phyloP scores from a whole-genome alignment of 2,329 filamentous ascomycete species.

The Endoconidiophora laricicola region DNA sequence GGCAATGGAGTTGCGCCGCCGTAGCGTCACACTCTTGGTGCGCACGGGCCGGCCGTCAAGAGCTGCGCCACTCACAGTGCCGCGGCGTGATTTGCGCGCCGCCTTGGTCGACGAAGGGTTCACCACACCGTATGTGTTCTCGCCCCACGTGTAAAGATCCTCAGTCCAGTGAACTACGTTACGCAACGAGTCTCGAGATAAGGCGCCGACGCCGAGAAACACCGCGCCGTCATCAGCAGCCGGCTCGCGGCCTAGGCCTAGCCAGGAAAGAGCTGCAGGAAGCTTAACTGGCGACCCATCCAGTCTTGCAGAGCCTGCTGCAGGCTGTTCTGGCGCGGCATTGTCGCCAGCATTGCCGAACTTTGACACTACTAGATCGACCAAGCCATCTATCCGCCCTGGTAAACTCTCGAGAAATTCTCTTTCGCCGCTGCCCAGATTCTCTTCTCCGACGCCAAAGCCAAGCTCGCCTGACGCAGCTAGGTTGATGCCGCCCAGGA shows the following conservation, averaged over 20 bases:
- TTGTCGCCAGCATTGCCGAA: constrained; percentile 43
- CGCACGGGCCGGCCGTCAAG: constrained; percentile 1
- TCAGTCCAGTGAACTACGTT: constrained; percentile 76
- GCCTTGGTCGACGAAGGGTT: constrained; percentile 25
- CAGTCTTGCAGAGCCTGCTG: neutral
- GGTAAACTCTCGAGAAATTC: constrained; percentile 87
- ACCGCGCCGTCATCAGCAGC: constrained; percentile 65
- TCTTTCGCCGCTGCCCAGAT: constrained; percentile 81
- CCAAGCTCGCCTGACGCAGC: constrained; percentile 83
- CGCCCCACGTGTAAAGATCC: constrained; percentile 69
- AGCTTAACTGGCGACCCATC: constrained; percentile 11
- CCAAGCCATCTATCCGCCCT: constrained; percentile 60
- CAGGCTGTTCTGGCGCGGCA: constrained; percentile 15
- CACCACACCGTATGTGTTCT: constrained; percentile 67
- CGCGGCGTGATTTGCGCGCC: constrained; percentile 7
- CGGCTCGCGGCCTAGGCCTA: constrained; percentile 54
- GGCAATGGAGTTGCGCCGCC: constrained; percentile 5
- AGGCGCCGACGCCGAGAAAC: constrained; percentile 62
- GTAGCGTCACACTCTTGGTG: neutral
- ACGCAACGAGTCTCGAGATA: constrained; percentile 55
- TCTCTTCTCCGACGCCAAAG: constrained; percentile 87
- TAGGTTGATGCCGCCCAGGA: constrained; percentile 74
- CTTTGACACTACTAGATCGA: constrained; percentile 74
- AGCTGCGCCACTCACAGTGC: constrained; percentile 5
- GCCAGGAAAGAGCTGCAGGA: constrained; percentile 34